phyloP scores from a whole-genome alignment of 75 land plant genomes.

The Cupressus sempervirens region DNA sequence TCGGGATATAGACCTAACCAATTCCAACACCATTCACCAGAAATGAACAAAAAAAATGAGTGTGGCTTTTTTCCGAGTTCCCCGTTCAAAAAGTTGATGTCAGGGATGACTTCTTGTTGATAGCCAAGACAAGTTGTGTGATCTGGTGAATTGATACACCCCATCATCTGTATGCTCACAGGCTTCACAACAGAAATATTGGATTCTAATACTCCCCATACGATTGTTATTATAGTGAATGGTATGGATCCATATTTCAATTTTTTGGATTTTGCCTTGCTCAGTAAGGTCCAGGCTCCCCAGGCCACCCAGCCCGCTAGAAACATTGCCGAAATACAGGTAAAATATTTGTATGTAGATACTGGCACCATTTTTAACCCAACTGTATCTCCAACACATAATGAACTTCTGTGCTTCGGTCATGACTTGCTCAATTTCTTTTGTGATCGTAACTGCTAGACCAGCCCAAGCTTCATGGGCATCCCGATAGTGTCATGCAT shows the following conservation, averaged over 20 bases:
- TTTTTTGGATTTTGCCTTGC: background rate
- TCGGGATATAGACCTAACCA: too few species aligned
- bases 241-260: background rate
- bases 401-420: background rate
- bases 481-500: too few species aligned
- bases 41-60: too few species aligned
- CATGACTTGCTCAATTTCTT: background rate
- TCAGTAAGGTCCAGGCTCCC: background rate
- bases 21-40: too few species aligned
- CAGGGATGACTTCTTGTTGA: background rate
- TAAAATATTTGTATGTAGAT: background rate
- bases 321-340: background rate
- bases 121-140: background rate
- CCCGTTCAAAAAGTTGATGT: too few species aligned
- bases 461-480: background rate
- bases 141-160: background rate
- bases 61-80: too few species aligned
- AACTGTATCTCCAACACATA: background rate
- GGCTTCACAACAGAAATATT: background rate
- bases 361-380: background rate
- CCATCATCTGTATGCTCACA: background rate
- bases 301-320: background rate
- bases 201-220: background rate
- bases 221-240: background rate
- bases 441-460: background rate